Evolutionary conservation across 805 yeast genomes (phyloP).

Genomic region (Ogataea nonfermentans): DNA sequence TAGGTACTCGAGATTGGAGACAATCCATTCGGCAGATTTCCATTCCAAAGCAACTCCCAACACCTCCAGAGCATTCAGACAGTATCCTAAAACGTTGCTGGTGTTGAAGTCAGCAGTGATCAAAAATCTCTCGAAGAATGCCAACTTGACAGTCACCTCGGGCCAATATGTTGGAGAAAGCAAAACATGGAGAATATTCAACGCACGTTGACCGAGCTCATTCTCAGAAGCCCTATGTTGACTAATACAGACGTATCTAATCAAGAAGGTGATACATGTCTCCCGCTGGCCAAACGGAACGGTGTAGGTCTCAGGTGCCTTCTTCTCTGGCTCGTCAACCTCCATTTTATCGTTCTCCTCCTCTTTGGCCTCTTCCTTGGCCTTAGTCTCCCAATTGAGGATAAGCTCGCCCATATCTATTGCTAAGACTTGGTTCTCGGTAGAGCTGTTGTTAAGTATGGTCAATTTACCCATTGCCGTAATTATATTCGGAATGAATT

Average conservation of each 20-base stretch:
- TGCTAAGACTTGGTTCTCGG: slow-evolving; percentile 81
- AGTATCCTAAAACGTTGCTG: slow-evolving; percentile 67
- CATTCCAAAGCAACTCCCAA: slow-evolving; percentile 78
- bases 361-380: slow-evolving; percentile 32
- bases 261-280: slow-evolving; percentile 84
- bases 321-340: slow-evolving; percentile 15
- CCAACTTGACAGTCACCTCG: slow-evolving; percentile 81
- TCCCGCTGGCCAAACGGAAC: slow-evolving; percentile 82
- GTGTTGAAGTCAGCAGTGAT: slow-evolving; percentile 73
- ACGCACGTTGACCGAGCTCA: slow-evolving; percentile 76
- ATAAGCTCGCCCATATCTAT: slow-evolving; percentile 87
- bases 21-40: slow-evolving; percentile 76
- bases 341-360: slow-evolving; percentile 19
- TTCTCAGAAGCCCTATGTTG: slow-evolving; percentile 82
- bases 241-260: slow-evolving; percentile 83
- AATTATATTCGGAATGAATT: slow-evolving; percentile 83
- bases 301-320: slow-evolving; percentile 39
- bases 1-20: slow-evolving; percentile 63
- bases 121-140: slow-evolving; percentile 84
- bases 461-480: slow-evolving; percentile 91
- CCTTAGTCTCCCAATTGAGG: slow-evolving; percentile 76
- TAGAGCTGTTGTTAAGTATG: slow-evolving; percentile 68
- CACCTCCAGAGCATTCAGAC: slow-evolving; percentile 89
- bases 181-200: slow-evolving; percentile 71
- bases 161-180: slow-evolving; percentile 78